A percentile compares a stretch with the other conserved stretches of the same genome.
Conservation (phyloP, 176 grass and related monocot species). For the Bolboschoenus planiculmis region DNA sequence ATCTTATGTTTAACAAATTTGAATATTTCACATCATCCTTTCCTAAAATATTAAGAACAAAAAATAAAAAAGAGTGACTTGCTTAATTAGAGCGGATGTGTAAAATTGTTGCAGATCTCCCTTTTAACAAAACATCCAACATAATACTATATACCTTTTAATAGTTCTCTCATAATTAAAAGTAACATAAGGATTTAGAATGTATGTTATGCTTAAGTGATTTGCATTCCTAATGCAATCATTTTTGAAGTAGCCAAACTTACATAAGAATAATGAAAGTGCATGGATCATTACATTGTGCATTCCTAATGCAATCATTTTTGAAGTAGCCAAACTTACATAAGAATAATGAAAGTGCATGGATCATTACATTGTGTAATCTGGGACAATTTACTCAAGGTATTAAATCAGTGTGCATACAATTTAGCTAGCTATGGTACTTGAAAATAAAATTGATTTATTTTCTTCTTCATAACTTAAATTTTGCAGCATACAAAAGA, state of each 20-base stretch:
- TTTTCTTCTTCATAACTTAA: neutral
- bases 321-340: neutral
- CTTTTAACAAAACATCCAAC: neutral
- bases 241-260: neutral
- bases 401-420: neutral
- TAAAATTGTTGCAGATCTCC: neutral
- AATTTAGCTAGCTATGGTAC: neutral
- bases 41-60: neutral
- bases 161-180: neutral
- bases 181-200: neutral
- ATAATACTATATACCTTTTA: neutral
- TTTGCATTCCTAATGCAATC: neutral
- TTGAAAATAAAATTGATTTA: neutral
- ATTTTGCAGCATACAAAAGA: slow-evolving; percentile 48
- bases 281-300: too few relatives aligned
- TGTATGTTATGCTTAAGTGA: neutral
- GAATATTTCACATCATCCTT: neutral
- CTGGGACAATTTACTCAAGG: neutral
- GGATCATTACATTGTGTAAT: too few relatives aligned
- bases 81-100: neutral
- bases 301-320: neutral
- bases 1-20: neutral
- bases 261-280: too few relatives aligned
- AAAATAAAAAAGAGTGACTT: neutral
- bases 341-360: too few relatives aligned